A percentile compares a stretch with the other conserved stretches of the same genome.
Evolutionary conservation across 192 early-diverging fungal species (phyloP).

Genomic region (Phycomyces blakesleeanus): DNA sequence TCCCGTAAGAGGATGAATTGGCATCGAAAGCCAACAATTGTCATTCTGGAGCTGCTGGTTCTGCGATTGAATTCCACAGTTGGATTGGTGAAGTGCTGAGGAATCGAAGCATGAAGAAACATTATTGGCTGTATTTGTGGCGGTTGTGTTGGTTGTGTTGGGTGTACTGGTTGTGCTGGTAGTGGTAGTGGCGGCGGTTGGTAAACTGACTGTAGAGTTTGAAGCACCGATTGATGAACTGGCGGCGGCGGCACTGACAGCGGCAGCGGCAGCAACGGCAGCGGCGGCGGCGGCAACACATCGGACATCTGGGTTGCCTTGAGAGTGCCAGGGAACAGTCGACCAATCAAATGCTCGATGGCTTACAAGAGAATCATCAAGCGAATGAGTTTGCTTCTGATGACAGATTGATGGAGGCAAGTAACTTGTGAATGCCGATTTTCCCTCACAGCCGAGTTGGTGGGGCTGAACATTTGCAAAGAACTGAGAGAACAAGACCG

Average conservation of each 20-base stretch:
- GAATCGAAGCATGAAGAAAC: neutral
- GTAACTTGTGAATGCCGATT: neutral
- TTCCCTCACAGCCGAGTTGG: neutral
- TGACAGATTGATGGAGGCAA: neutral
- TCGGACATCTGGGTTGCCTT: neutral
- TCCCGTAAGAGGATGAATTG: neutral
- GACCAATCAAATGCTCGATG: neutral
- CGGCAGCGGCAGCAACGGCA: conserved; percentile 4
- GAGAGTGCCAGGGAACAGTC: neutral
- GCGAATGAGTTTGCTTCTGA: neutral
- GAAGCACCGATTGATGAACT: too few relatives aligned
- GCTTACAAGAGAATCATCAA: neutral
- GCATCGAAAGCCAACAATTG: neutral
- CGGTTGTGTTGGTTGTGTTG: too few relatives aligned
- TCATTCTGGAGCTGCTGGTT: neutral
- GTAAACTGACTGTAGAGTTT: too few relatives aligned
- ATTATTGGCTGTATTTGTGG: too few relatives aligned
- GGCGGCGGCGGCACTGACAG: conserved; percentile 2
- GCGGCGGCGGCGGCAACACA: conserved; percentile 13
- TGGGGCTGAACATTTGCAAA: conserved; percentile 9
- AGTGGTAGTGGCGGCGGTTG: too few relatives aligned
- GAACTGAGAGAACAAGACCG: conserved; percentile 14
- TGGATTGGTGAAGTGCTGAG: neutral
- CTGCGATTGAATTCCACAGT: neutral
- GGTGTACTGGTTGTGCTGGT: too few relatives aligned